Base-by-base conservation (phyloP, 106 monocot genomes). In the Dioscorea zingiberensis region DNA sequence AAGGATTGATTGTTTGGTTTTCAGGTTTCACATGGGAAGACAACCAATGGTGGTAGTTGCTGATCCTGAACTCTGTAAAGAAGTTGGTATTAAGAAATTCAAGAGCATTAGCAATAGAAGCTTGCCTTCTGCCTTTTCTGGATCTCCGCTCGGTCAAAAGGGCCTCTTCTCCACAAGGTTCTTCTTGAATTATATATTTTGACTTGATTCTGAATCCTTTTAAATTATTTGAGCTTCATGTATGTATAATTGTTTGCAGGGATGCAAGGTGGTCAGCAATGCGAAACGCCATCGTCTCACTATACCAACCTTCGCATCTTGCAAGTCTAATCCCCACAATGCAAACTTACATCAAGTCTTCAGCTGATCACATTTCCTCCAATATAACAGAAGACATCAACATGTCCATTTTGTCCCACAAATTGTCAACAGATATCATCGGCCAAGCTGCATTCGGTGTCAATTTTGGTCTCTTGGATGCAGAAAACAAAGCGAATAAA, bases 11-110 rank as follows among this genome's bases (percentile, higher is more conserved):
- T 45, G 32, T 21, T 21, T 11, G n/a, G 17, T 25, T 19, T 60
- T 10, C 58, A 72, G 89, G 69, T 90, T 85, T 64, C 89, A 90
- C 55, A 66, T 90, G 82, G 89, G 89, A 21, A 79, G 89, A 67
- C 89, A 85, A 29, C 85, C 85, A 15, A 32, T 90, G 11, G 55
- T 90, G 48, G 75, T 90, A 7, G 69, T 90, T 30, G 85, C 83
- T 15, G 82, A 83, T 28, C 57, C 85, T 17, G 89, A 90, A 46
- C 66, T 90, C 29, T 85, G 85, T 67, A 85, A 64, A 27, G 85
- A 85, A 49, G 82, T 83, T 7, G 89, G 85, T 5, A 73, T 90
- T 16, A 90, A 80, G 71, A 85, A 90, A 68, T 90, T 90, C 72
- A 90, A 80, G 77, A 77, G 73, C 58, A 61, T 90, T 4, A 17